A percentile compares a stretch with the other conserved stretches of the same genome.
phyloP scores from a whole-genome alignment of 192 early-diverging fungal species.

The Thoreauomyces humboldtii region DNA sequence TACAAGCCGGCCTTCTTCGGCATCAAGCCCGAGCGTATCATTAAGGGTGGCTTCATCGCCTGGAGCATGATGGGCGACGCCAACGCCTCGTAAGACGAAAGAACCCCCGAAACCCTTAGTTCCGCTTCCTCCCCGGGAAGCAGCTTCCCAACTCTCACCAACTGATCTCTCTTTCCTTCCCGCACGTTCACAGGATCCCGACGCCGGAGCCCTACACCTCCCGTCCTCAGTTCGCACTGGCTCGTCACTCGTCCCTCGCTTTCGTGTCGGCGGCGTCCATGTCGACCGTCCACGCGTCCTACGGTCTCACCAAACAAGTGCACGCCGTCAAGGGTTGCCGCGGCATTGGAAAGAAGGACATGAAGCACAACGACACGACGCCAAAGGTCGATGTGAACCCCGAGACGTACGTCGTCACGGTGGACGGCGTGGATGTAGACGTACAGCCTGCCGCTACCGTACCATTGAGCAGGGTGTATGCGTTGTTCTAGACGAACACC shows the following conservation, averaged over 20 bases:
- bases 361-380: constrained; percentile 78
- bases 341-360: constrained; percentile 74
- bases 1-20: constrained; percentile 87
- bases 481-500: constrained; percentile 16
- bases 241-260: constrained; percentile 61
- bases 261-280: constrained; percentile 83
- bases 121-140: too few species aligned
- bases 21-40: constrained; percentile 75
- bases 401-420: constrained; percentile 84
- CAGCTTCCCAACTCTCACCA: background rate
- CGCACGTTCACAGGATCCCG: constrained; percentile 72
- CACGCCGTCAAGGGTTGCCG: constrained; percentile 73
- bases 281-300: constrained; percentile 46
- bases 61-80: constrained; percentile 89
- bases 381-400: constrained; percentile 86
- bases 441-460: constrained; percentile 59
- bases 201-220: constrained; percentile 86
- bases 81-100: constrained; percentile 73
- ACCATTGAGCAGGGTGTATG: background rate
- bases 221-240: constrained; percentile 76
- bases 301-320: constrained; percentile 54
- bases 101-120: background rate
- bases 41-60: constrained; percentile 87
- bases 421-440: constrained; percentile 67
- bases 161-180: background rate